Conservation (phyloP, 768 basidiomycete species). For the Candolleomyces aberdarensis region DNA sequence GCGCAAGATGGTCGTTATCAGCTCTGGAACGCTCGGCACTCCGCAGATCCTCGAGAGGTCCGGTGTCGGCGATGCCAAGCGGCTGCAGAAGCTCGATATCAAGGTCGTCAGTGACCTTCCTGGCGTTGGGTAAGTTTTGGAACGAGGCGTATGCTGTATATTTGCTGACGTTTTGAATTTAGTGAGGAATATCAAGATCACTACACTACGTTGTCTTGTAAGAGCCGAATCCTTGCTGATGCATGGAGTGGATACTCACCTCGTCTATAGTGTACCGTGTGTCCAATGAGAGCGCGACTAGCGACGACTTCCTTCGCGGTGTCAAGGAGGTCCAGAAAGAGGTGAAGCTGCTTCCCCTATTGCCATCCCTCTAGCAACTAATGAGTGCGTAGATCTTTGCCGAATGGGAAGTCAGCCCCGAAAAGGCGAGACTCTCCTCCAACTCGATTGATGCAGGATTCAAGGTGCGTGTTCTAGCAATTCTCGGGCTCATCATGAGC, state of each 20-base stretch:
- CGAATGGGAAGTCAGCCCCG: conserved; percentile 65
- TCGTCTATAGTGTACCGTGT: conserved; percentile 53
- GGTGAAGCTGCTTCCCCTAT: conserved; percentile 26
- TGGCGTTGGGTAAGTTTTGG: conserved; percentile 54
- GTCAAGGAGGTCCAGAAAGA: conserved; percentile 56
- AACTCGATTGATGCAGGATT: conserved; percentile 76
- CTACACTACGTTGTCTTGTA: conserved; percentile 65
- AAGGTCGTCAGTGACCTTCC: conserved; percentile 68
- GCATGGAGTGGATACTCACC: neutral
- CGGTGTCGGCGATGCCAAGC: conserved; percentile 55
- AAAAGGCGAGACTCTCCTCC: conserved; percentile 65
- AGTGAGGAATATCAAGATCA: conserved; percentile 75
- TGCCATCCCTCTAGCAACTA: neutral
- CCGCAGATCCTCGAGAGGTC: conserved; percentile 74
- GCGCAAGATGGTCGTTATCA: conserved; percentile 63
- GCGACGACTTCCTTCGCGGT: conserved; percentile 71
- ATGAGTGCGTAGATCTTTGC: conserved; percentile 41
- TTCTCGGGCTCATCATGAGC: no score
- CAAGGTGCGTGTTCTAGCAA: conserved; percentile 39
- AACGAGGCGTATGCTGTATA: no score
- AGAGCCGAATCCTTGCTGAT: conserved; percentile 12
- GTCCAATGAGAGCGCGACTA: conserved; percentile 57
- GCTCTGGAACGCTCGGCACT: conserved; percentile 65
- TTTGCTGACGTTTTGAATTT: neutral
- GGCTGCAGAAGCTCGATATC: conserved; percentile 56